These are phyloP conservation scores for Ajuga chamaepitys DNA, from an alignment of 257 asterid genomes.

Conservation along the genomic window DNA sequence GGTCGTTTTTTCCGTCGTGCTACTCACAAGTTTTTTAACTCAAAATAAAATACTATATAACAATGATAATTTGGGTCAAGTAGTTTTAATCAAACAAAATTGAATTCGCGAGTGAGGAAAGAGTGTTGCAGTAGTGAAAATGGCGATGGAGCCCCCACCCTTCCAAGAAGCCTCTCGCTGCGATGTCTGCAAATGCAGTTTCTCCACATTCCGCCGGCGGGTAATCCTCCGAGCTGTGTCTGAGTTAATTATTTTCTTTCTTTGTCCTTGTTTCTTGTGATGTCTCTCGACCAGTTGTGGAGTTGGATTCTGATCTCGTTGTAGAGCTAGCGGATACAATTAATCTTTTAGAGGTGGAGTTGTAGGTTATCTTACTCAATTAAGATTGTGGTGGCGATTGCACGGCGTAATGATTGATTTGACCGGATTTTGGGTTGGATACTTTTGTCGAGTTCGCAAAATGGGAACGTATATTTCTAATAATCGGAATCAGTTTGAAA, in stretches of 20 bases:
- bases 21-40: too few species aligned
- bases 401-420: conserved; percentile 5
- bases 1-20: not conserved
- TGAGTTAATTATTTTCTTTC: conserved; percentile 8
- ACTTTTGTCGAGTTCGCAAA: not conserved
- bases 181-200: conserved; percentile 93
- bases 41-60: not conserved
- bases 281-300: not conserved
- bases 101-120: conserved; percentile 8
- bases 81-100: not conserved
- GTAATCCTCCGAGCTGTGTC: conserved; percentile 27
- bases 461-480: not conserved
- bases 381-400: conserved; percentile 18
- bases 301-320: not conserved
- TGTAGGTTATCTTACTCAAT: not conserved
- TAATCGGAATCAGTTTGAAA: conserved; percentile 3
- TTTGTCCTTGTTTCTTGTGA: not conserved
- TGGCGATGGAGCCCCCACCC: conserved; percentile 70
- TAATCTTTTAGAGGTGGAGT: not conserved
- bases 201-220: conserved; percentile 95
- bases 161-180: conserved; percentile 88
- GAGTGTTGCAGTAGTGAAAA: conserved; percentile 20
- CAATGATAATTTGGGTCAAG: not conserved
- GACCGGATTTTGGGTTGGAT: conserved; percentile 7
- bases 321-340: not conserved